Evolutionary conservation across 225 moss, liverwort and hornwort species (phyloP), one percentile per base, ranked within the genome.

Genomic region (Takakia lepidozioides): DNA sequence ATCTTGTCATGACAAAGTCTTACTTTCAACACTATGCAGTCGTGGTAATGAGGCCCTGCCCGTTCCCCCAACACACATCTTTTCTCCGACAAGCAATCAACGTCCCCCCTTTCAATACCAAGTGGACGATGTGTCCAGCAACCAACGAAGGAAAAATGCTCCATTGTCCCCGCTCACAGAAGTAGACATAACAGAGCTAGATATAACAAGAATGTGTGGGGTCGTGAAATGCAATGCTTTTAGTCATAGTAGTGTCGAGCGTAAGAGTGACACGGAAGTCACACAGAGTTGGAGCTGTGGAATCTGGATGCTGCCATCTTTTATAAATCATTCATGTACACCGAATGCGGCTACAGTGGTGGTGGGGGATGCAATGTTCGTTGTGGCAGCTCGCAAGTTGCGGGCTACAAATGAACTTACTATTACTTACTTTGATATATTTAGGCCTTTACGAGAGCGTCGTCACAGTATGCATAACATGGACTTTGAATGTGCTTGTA

Each of bases 171-270:
- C n/a, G n/a, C n/a, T n/a, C n/a, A n/a, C n/a, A n/a, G n/a, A n/a
- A n/a, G n/a, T n/a, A n/a, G n/a, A n/a, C n/a, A n/a, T n/a, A n/a
- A n/a, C n/a, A n/a, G n/a, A n/a, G n/a, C n/a, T n/a, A 32, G 64
- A 70, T 5, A 36, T 59, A 10, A 5, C 46, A 11, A 20, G 51
- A 16, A 16, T 62, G 1, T 51, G 61, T 2, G 50, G 37, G 1
- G 37, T 64, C 1, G 64, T 80, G 1, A 67, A 87, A 39, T 82
- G 70, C 57, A 87, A 80, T 11, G 63, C 79, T 5, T 83, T 87
- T 41, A 76, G 60, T 36, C 56, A 70, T 58, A 76, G 28, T 11
- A 48, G 61, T 49, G 30, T 59, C 1, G 59, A 42, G 0, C 23
- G 9, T 3, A 62, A 56, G 46, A 38, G 55, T 14, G 42, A 51